Evolutionary conservation across 345 rosid species (phyloP), one percentile per base, ranked within the genome.

Genomic region (Lenwebbia sp.): DNA sequence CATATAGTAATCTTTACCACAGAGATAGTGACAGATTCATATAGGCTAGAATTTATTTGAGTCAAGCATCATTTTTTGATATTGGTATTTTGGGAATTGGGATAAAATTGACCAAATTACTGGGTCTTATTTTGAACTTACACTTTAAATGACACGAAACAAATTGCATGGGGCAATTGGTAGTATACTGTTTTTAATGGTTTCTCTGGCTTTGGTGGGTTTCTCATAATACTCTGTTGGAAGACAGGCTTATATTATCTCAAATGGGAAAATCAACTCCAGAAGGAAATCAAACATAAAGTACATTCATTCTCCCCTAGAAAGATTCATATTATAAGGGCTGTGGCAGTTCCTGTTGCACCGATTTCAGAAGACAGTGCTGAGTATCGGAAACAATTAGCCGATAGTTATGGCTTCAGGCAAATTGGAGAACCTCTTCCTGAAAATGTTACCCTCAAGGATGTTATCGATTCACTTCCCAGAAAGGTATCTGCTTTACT

Each of bases 341-440:
- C 98, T 1, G 96, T 94, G 81, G 97, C 96, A 4, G 86, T 89
- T 89, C 99, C 98, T 14, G 90, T 90, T 19, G 92, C 93, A 81
- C 92, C 91, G n/a, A 89, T 92, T 86, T 89, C 94, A 78, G 90
- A 90, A 62, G 95, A 95, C 44, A 89, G 88, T 89, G 89, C 92
- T 65, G 93, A 94, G 86, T 90, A 88, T 82, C 92, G 98, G 89
- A 91, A 94, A 51, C 91, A 94, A 87, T 86, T 94, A 83, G 95
- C 97, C 10, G 96, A 96, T 75, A 93, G 85, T 49, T 97, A 95
- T 89, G 99, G 99, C 50, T 96, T 97, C 88, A 90, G 83, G 87
- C 93, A 95, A 90, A 94, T 97, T 87, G 99, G 99, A 86, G 95
- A 95, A 90, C 94, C 93, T 26, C 96, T 96, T 90, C 99, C 99